Base-by-base conservation (phyloP, 1,284 basidiomycete genomes). In the Trichosporon sp. region DNA sequence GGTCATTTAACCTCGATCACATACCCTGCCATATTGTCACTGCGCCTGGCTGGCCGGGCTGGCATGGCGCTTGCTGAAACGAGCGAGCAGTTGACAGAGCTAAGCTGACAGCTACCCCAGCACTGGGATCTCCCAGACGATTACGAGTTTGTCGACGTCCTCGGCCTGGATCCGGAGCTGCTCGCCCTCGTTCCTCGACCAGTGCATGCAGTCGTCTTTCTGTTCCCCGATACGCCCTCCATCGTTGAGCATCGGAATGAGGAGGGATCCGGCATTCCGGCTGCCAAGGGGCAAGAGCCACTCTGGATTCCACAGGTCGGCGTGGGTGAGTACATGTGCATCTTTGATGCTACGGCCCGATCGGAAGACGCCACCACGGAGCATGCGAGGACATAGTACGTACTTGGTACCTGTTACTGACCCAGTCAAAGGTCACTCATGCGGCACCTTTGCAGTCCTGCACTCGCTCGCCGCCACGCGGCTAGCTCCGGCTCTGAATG, bases 71-170 rank as follows among this genome's bases (percentile, higher is more conserved):
- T 13, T 57, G 13, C 23, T 31, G 14, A 13, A 19, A 37, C 19
- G 49, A 13, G 29, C 14, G 23, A 13, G 16, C 13, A n/a, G 5
- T 14, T 37, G 34, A 37, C 19, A 36, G 27, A 32, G 36, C 13
- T 19, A 31, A 14, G 27, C 31, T 44, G 37, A 62, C 61, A 23
- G 58, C 59, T 16, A 1, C n/a, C n/a, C n/a, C 61, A 71, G 69
- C 36, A 63, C 49, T 71, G 70, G 70, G 81, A 80, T 6, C 74
- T 78, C 59, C 71, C 73, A 1, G 62, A 71, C 7, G 57, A 69
- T n/a, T 80, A 81, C 64, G 70, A 78, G 19, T 84, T 83, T 72
- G 74, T 80, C 61, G 84, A 85, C 70, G 80, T 85, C 34, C 79
- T 77, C 65, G 83, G 82, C 16, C 69, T 84, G 37, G 81, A 83